Evolutionary conservation across 2,329 filamentous ascomycete species (phyloP), one percentile per base, ranked within the genome.

Genomic region (Pseudogymnoascus sp.): DNA sequence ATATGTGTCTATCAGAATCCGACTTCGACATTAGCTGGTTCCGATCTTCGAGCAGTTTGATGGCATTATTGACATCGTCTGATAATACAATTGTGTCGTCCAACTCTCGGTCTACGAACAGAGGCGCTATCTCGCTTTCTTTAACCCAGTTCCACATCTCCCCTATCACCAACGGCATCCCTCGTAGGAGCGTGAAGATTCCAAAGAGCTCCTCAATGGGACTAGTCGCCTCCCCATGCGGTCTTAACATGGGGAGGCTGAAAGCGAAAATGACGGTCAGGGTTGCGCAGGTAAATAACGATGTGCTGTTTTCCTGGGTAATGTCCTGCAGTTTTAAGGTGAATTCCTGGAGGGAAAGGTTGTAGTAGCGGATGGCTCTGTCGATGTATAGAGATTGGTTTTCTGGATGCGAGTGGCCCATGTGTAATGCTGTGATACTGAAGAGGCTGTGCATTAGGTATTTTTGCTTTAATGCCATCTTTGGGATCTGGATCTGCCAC

Each of bases 381-480:
- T 62, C 60, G 9, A 33, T 62, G 25, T 67, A 59, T 5, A 5
- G 7, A 1, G 25, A 55, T 18, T 55, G n/a, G 25, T 43, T 16
- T 9, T 62, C 63, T 5, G 63, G 65, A 14, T 55, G 3, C 3
- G 61, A 11, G 31, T 61, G 28, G n/a, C 60, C 52, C 2, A 67
- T 28, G 40, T 66, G 65, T 8, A 67, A 62, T 11, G 64, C 62
- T 5, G 65, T 60, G 28, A 66, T 16, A 4, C 64, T 63, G 14
- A 67, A 45, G 14, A 67, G 11, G 18, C 62, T 37, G 1, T 60
- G 64, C 7, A 66, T 40, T 7, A 67, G 61, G 16, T 60, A 67
- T 8, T 61, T 60, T 11, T 65, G 49, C 33, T 63, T 28, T 14
- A 66, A 62, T 4, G 64, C 61, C 28, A 67, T 14, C 5, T 6